Percentiles rank a stretch among this genome's conserved stretches.
Conservation (phyloP, 2,329 filamentous ascomycete genomes). For the Paraphoma sp. region DNA sequence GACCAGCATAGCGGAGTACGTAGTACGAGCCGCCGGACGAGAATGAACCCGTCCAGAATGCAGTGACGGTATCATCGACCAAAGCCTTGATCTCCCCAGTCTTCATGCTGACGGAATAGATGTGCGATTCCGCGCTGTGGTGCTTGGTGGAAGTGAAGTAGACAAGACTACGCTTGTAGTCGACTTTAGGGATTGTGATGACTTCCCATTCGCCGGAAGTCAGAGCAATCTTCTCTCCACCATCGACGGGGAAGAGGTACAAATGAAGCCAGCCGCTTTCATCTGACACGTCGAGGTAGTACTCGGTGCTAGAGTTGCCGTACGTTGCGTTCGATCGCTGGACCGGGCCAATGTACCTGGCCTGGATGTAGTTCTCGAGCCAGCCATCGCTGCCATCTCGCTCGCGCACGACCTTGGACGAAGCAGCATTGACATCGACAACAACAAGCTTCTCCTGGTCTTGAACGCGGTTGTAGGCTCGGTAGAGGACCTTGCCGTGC, state of each 20-base stretch:
- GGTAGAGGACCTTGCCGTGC: conserved; percentile 68
- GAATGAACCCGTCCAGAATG: conserved; percentile 70
- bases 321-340: conserved; percentile 43
- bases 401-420: conserved; percentile 59
- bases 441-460: conserved; percentile 68
- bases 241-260: conserved; percentile 67
- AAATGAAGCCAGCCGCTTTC: conserved; percentile 70
- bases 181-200: conserved; percentile 64
- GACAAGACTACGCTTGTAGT: conserved; percentile 61
- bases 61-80: conserved; percentile 66
- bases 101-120: conserved; percentile 70
- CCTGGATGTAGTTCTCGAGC: conserved; percentile 66
- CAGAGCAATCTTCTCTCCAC: conserved; percentile 63
- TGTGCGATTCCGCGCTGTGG: conserved; percentile 71
- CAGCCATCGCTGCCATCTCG: conserved; percentile 67
- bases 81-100: conserved; percentile 63
- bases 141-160: conserved; percentile 71
- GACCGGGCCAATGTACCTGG: conserved; percentile 60
- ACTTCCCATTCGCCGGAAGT: conserved; percentile 73
- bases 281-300: conserved; percentile 73
- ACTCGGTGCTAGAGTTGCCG: conserved; percentile 48
- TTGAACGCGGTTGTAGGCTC: conserved; percentile 73
- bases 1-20: conserved; percentile 69
- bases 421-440: conserved; percentile 60
- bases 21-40: conserved; percentile 69